Conservation (phyloP, 768 basidiomycete genomes). For the Piloderma croceum region DNA sequence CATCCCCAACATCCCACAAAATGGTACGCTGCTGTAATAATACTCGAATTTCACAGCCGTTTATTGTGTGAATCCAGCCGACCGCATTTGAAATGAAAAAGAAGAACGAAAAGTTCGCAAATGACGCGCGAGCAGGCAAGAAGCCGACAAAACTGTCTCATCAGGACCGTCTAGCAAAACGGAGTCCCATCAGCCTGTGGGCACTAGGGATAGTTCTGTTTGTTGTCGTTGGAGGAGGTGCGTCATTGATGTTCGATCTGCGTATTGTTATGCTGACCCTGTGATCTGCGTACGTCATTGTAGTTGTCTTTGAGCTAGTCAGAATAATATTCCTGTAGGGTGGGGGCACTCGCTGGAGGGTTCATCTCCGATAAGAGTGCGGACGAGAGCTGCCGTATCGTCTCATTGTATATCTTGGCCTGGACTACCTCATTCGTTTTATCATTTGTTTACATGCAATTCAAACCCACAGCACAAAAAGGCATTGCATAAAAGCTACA, state of each 20-base stretch:
- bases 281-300: too few species aligned
- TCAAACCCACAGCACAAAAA: too few species aligned
- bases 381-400: conserved; percentile 2
- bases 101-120: conserved; percentile 76
- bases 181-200: conserved; percentile 71
- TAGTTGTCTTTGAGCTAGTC: conserved; percentile 72
- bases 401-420: conserved; percentile 4
- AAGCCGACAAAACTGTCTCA: conserved; percentile 68
- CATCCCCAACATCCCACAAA: neutral
- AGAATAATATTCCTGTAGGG: conserved; percentile 60
- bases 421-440: neutral
- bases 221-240: conserved; percentile 77
- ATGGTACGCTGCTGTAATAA: conserved; percentile 34
- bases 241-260: conserved; percentile 19
- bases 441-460: conserved; percentile 2
- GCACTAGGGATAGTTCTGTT: conserved; percentile 70
- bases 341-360: neutral
- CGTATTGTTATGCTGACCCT: too few species aligned
- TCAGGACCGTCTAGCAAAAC: conserved; percentile 64
- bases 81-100: conserved; percentile 80
- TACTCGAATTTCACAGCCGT: too few species aligned
- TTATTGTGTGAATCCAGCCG: conserved; percentile 41
- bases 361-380: neutral
- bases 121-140: conserved; percentile 67
- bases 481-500: too few species aligned